Evolutionary conservation across 2,329 filamentous ascomycete species (phyloP), one percentile per base, ranked within the genome.

Genomic region (Escovopsis weberi): DNA sequence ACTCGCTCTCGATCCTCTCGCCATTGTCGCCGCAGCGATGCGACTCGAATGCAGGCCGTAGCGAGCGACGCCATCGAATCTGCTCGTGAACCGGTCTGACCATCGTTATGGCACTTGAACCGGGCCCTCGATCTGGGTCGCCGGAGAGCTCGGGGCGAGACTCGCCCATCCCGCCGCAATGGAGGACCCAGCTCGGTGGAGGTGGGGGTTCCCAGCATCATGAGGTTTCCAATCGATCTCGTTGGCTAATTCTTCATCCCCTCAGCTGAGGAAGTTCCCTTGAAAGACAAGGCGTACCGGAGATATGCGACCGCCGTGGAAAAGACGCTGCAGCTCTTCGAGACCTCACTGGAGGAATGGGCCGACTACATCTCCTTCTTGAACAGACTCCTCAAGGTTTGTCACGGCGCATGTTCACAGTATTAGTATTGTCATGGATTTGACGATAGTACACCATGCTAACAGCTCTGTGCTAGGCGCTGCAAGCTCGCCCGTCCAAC

Each of bases 281-380:
- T 63, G 37, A 78, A 76, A 59, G 78, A 81, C 61, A 81, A 81
- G 59, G 62, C 71, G 42, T 89, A 85, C 59, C 85, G 88, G 51
- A 83, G 88, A 60, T 98, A 96, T 75, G 86, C 87, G 37, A 77
- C 81, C 39, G 83, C 79, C 45, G 80, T 98, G 50, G 89, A 96
- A 56, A 78, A 87, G 60, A 84, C 87, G 32, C 72, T 98, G 48
- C 76, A 83, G 38, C 72, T 94, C 32, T 98, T 95, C 66, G 91
- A 98, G 59, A 88, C 85, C 12, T 80, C 86, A 28, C 71, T 95
- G 52, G 87, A 96, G 64, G 91, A 98, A 77, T 98, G 91, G 91
- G 91, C 93, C 39, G 91, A 98, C 65, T 98, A 98, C 59, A 98
- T 98, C 55, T 94, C 89, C 15, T 98, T 96, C 59, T 67, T 98